Percentiles rank a stretch among this genome's conserved stretches.
These are phyloP conservation scores for Ophiostoma triangulosporum DNA, from an alignment of 2,329 filamentous ascomycete genomes.

Conservation along the genomic window DNA sequence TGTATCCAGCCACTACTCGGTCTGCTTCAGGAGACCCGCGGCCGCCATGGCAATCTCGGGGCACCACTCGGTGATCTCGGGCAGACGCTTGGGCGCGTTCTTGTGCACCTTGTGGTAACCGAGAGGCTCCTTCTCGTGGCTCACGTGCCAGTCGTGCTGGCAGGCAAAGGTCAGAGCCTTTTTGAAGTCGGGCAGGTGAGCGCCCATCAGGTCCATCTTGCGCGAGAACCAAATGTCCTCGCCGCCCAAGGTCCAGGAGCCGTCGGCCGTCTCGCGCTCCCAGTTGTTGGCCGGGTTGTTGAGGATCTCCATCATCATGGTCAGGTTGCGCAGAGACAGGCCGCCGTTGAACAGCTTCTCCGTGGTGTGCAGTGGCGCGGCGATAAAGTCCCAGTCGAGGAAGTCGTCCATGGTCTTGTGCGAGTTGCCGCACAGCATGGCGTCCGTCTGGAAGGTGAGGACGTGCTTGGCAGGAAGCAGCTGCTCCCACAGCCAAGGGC, in stretches of 20 bases:
- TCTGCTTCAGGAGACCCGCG: conserved; percentile 10
- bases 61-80: conserved; percentile 15
- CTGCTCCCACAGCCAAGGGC: conserved; percentile 25
- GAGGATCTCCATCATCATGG: conserved; percentile 28
- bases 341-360: conserved; percentile 23
- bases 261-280: conserved; percentile 23
- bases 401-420: conserved; percentile 22
- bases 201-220: conserved; percentile 14
- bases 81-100: conserved; percentile 7
- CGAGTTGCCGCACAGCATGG: conserved; percentile 23
- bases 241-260: conserved; percentile 13
- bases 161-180: conserved; percentile 14
- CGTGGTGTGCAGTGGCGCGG: conserved; percentile 18
- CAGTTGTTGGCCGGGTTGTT: conserved; percentile 22
- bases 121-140: conserved; percentile 13
- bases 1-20: neutral
- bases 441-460: conserved; percentile 27
- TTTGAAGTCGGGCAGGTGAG: conserved; percentile 11
- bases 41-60: conserved; percentile 16
- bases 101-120: conserved; percentile 18
- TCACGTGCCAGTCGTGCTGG: conserved; percentile 15
- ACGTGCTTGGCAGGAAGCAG: conserved; percentile 22
- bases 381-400: conserved; percentile 24
- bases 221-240: conserved; percentile 18
- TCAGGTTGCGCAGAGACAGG: conserved; percentile 23